A percentile compares a stretch with the other conserved stretches of the same genome.
phyloP scores from a whole-genome alignment of 2,329 filamentous ascomycete species.

The Apiospora hydei region DNA sequence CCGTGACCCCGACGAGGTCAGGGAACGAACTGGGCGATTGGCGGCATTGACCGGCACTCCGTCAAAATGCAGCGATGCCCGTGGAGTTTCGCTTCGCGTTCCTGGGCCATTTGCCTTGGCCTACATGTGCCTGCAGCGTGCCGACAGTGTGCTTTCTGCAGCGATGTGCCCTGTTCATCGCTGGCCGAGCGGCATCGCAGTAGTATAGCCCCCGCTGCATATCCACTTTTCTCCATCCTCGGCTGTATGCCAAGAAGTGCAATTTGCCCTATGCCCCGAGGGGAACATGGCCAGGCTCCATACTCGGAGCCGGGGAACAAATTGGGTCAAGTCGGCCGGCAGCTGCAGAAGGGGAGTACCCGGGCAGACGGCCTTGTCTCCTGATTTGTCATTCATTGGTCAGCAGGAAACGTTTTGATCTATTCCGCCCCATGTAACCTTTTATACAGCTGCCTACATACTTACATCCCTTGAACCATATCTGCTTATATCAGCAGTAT shows the following conservation, averaged over 20 bases:
- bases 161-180: neutral
- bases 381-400: too few species aligned
- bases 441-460: too few species aligned
- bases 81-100: neutral
- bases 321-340: conserved; percentile 1
- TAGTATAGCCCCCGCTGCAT: neutral
- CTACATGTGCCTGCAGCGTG: neutral
- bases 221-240: neutral
- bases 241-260: conserved; percentile 17
- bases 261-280: conserved; percentile 19
- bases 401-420: too few species aligned
- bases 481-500: too few species aligned
- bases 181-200: conserved; percentile 10
- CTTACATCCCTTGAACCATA: too few species aligned
- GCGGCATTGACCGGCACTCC: neutral
- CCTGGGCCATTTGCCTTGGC: neutral
- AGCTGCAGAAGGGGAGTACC: neutral
- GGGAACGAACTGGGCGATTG: neutral
- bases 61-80: neutral
- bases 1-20: neutral
- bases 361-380: too few species aligned
- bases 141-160: neutral
- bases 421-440: too few species aligned
- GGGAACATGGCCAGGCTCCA: conserved; percentile 2
- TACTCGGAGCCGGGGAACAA: neutral